These are phyloP conservation scores for Ogataea chonburiensis DNA, from an alignment of 805 yeast genomes.

Conservation along the genomic window DNA sequence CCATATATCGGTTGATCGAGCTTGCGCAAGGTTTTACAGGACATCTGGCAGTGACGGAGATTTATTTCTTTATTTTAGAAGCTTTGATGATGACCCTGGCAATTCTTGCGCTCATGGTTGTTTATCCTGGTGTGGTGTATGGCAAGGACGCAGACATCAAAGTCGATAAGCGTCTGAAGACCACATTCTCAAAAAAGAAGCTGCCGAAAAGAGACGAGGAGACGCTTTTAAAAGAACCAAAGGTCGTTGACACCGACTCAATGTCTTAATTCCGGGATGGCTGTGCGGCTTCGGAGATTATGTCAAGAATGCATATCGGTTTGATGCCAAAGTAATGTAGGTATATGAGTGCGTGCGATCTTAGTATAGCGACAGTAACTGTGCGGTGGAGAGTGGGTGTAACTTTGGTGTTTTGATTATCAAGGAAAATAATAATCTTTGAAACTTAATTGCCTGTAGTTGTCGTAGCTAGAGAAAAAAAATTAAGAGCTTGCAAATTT, in stretches of 20 bases:
- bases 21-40: constrained; percentile 70
- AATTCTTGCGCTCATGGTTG: constrained; percentile 42
- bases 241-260: not conserved
- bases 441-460: constrained; percentile 5
- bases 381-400: no score
- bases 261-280: not conserved
- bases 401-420: not conserved
- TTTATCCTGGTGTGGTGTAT: constrained; percentile 62
- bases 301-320: constrained; percentile 3
- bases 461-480: not conserved
- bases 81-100: constrained; percentile 57
- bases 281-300: constrained; percentile 2
- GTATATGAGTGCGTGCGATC: no score
- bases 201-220: no score
- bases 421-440: constrained; percentile 1
- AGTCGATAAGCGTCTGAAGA: constrained; percentile 15
- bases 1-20: constrained; percentile 69
- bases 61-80: constrained; percentile 54
- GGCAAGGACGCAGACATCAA: constrained; percentile 20
- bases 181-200: constrained; percentile 7
- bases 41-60: constrained; percentile 55
- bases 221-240: no score
- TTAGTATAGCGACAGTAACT: no score
- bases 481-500: not conserved
- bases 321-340: no score